phyloP scores from a whole-genome alignment of 495 filamentous ascomycete genomes.

The Penicillium bialowiezense region DNA sequence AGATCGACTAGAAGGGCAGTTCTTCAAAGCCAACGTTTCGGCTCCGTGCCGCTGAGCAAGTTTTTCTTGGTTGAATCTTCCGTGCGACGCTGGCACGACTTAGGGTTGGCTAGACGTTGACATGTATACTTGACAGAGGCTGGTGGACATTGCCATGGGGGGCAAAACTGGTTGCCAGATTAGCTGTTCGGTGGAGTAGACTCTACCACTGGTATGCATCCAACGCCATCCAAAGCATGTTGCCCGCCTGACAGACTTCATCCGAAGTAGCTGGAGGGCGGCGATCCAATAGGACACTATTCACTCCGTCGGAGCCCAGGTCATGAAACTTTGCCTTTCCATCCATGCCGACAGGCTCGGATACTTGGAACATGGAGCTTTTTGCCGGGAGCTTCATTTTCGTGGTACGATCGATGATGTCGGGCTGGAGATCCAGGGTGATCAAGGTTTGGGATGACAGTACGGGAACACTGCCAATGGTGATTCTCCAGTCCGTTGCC shows the following conservation, averaged over 20 bases:
- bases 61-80: conserved; percentile 12
- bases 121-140: conserved; percentile 16
- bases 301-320: conserved; percentile 3
- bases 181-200: background rate
- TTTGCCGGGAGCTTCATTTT: conserved; percentile 8
- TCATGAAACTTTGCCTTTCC: conserved; percentile 4
- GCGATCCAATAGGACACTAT: conserved; percentile 2
- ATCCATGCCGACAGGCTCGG: conserved; percentile 5
- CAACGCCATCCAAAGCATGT: conserved; percentile 17
- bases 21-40: conserved; percentile 11
- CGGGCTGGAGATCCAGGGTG: conserved; percentile 11
- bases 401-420: conserved; percentile 9
- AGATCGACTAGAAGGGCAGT: conserved; percentile 23
- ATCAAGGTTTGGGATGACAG: conserved; percentile 17
- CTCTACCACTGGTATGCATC: conserved; percentile 12
- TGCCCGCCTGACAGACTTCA: conserved; percentile 10
- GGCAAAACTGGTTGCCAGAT: conserved; percentile 1
- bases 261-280: background rate
- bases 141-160: conserved; percentile 8
- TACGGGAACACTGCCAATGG: conserved; percentile 6
- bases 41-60: conserved; percentile 18
- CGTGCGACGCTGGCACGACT: conserved; percentile 12
- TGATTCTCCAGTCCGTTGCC: conserved; percentile 1
- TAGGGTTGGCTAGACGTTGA: conserved; percentile 19
- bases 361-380: background rate